Percentiles rank a stretch among this genome's conserved stretches.
These are phyloP conservation scores for Apiotrichum gracile DNA, from an alignment of 1,284 basidiomycete species.

Conservation along the genomic window DNA sequence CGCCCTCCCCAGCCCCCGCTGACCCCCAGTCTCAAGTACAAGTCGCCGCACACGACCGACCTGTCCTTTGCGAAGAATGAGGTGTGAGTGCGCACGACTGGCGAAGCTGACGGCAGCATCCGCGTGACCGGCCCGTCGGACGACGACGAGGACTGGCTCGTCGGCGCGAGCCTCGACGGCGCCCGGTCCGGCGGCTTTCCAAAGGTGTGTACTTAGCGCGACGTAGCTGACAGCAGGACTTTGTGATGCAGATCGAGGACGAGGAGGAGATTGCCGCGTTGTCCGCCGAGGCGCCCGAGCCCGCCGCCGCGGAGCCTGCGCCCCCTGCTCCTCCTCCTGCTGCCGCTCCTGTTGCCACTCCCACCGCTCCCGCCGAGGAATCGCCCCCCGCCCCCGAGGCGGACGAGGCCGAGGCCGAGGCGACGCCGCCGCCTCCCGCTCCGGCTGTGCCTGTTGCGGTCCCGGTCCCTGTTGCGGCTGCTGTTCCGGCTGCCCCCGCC, in stretches of 20 bases:
- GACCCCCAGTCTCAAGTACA: constrained; percentile 41
- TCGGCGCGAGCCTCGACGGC: constrained; percentile 44
- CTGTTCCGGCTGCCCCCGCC: neutral
- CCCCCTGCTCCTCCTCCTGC: constrained; percentile 14
- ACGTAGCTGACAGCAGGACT: constrained; percentile 35
- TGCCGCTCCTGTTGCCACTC: constrained; percentile 1
- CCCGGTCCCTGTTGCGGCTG: too few relatives aligned
- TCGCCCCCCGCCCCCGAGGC: constrained; percentile 41
- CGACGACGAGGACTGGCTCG: constrained; percentile 47
- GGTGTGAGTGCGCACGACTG: constrained; percentile 30
- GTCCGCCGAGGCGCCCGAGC: too few relatives aligned
- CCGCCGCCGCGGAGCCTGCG: constrained; percentile 1
- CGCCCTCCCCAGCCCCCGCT: neutral
- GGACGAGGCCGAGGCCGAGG: neutral
- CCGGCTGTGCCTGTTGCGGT: neutral
- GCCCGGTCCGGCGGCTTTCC: constrained; percentile 43
- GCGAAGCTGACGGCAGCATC: constrained; percentile 29
- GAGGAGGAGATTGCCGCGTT: constrained; percentile 8
- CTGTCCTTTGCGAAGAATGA: constrained; percentile 47
- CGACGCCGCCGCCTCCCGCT: neutral
- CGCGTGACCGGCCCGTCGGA: constrained; percentile 42
- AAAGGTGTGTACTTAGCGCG: constrained; percentile 38
- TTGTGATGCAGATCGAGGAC: constrained; percentile 30
- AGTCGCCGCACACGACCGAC: constrained; percentile 46
- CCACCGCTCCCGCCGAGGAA: constrained; percentile 45